Base-by-base conservation (phyloP, 1,284 basidiomycete species). In the Ustilago tritici region DNA sequence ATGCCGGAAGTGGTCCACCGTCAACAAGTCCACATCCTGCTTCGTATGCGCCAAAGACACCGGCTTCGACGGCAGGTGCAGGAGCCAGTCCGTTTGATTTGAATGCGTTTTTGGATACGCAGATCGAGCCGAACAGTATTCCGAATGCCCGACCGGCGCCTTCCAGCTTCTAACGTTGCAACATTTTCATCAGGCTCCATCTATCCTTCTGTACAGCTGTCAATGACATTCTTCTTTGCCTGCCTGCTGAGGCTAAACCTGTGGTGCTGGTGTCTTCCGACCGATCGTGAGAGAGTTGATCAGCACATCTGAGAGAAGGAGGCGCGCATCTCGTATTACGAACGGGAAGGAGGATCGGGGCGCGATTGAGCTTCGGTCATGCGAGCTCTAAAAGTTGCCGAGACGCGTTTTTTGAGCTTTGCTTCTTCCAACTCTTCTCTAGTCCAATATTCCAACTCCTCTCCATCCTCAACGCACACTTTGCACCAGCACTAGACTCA, bases 61-160 rank as follows among this genome's bases (percentile, higher is more conserved):
- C 70, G 5, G 65, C 64, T 8, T 61, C 69, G 41, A 56, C 62
- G 47, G 32, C 69, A 2, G 54, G 38, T 1, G 28, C 56, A 7
- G 63, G 50, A 9, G 57, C 34, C 1, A 67, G 60, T 12, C 73
- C 73, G 15, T 76, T 76, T 31, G 73, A 76, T 46, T 35, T 76
- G 35, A 76, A 76, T 41, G 73, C 73, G 4, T 76, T 76, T 46
- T 41, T 76, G 15, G 68, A 76, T 10, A 65, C 68, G 28, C 68
- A 67, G 28, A 68, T 71, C 34, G 62, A 61, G 32, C 34, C 71
- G 14, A 52, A 28, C 23, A 34, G 36, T 10, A 38, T 55, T 4
- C 34, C 60, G 11, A 50, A 62, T 53, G 59, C 19, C 4, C 63
- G 69, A n/a, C 12, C 34, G n/a, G 36, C 59, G 15, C 56, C 59